Base-by-base conservation (phyloP, 257 asterid species). In the Voacanga thouarsii region DNA sequence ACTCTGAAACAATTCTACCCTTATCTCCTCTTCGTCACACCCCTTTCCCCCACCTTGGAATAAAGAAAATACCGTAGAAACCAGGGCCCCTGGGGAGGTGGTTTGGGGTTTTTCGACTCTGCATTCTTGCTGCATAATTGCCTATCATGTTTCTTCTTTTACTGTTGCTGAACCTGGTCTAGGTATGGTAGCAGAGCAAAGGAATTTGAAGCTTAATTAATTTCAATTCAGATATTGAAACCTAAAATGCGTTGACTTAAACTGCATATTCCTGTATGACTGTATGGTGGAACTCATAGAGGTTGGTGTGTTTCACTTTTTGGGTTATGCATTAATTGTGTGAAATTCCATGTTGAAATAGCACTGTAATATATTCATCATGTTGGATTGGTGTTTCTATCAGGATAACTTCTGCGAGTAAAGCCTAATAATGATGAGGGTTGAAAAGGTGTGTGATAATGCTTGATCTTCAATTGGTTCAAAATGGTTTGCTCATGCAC, bases 271-370 rank as follows among this genome's bases (percentile, higher is more conserved):
- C 24, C 61, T 21, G n/a, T 55, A 21, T 5, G n/a, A 21, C 19
- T 55, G 21, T 0, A 10, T 3, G 2, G 16, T 43, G 47, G 47
- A 43, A 4, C 2, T 43, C 47, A 43, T 43, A 26, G 61, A 55
- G 19, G 4, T 68, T 16, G 11, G 57, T 66, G 74, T 7, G 33
- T 50, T 37, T 9, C 8, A 4, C 26, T 39, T 55, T 76, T 47
- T 50, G 24, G 4, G 49, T 55, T 12, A 24, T 39, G 69, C 23
- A 39, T 67, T 21, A 9, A 19, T 68, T 1, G n/a, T 8, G 44
- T 33, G 60, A 76, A 63, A 61, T 11, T 63, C 10, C 71, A 60
- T 67, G 66, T 47, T 51, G 76, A 72, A 30, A 51, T 72, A 18
- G 24, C 61, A 6, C 5, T 53, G 19, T 23, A 67, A 16, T 45